phyloP scores from a whole-genome alignment of 1,284 basidiomycete species.

The Boletus smithii region DNA sequence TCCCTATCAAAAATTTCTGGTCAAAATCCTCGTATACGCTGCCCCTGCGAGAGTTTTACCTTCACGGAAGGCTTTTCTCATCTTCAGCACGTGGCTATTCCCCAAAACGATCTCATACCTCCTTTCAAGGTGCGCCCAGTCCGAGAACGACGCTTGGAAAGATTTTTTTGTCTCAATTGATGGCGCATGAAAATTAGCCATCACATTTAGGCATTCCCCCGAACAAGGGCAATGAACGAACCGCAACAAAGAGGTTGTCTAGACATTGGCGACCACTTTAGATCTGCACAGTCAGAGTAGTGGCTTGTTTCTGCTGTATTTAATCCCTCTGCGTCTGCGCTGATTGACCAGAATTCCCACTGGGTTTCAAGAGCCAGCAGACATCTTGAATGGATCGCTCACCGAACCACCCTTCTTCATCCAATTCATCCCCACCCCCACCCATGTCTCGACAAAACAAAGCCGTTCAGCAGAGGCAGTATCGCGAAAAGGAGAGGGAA shows the following conservation, averaged over 20 bases:
- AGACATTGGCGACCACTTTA: neutral
- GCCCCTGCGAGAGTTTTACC: too few species aligned
- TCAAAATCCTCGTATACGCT: too few species aligned
- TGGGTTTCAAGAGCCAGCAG: too few species aligned
- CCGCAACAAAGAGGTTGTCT: neutral
- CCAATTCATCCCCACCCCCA: neutral
- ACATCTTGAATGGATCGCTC: too few species aligned
- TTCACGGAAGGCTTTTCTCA: too few species aligned
- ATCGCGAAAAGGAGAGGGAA: conserved; percentile 22
- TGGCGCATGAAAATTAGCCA: too few species aligned
- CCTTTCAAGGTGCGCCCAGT: too few species aligned
- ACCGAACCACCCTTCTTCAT: neutral
- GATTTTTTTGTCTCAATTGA: too few species aligned
- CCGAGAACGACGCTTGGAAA: too few species aligned
- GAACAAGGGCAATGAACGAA: neutral
- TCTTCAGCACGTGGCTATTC: too few species aligned
- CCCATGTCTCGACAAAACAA: conserved; percentile 11
- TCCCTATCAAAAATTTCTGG: too few species aligned
- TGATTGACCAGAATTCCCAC: neutral
- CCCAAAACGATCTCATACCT: too few species aligned
- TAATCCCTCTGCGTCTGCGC: conserved; percentile 3
- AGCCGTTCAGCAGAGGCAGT: conserved; percentile 15
- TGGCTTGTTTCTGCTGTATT: conserved; percentile 2
- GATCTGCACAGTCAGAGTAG: neutral
- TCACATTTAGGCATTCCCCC: neutral